Conservation (phyloP, 176 grass and related monocot species). For the Aegilops sharonensis region DNA sequence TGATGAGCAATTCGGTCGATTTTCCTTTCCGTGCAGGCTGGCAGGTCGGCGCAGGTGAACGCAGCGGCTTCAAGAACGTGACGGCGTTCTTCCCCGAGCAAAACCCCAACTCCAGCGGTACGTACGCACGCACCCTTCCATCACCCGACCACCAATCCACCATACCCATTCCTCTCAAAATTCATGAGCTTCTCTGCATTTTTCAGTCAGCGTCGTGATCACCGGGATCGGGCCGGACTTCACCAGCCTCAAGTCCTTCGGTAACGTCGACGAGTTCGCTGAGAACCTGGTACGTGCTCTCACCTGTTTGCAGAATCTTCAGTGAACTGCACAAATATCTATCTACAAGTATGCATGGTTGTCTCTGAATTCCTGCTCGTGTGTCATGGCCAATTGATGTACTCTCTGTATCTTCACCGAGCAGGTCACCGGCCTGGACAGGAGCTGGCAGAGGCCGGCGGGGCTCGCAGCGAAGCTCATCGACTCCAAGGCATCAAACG, state of each 20-base stretch:
- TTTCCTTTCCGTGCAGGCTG: conserved; percentile 45
- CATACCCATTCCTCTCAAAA: not conserved
- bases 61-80: conserved; percentile 63
- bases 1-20: not conserved
- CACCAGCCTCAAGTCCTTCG: conserved; percentile 91
- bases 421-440: conserved; percentile 81
- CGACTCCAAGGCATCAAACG: conserved; percentile 66
- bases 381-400: not conserved
- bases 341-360: not conserved
- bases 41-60: conserved; percentile 58
- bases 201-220: conserved; percentile 84
- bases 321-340: not conserved
- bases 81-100: conserved; percentile 85
- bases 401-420: not conserved
- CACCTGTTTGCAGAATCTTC: not conserved
- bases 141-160: not conserved
- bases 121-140: not conserved
- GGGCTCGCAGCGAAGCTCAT: conserved; percentile 79
- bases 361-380: not conserved
- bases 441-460: conserved; percentile 79
- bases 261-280: conserved; percentile 81
- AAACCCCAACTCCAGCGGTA: conserved; percentile 67
- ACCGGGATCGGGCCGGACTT: conserved; percentile 94
- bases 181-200: not conserved
- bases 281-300: conserved; percentile 54